phyloP scores from a whole-genome alignment of 106 monocot species.

The Acanthochlamys bracteata region DNA sequence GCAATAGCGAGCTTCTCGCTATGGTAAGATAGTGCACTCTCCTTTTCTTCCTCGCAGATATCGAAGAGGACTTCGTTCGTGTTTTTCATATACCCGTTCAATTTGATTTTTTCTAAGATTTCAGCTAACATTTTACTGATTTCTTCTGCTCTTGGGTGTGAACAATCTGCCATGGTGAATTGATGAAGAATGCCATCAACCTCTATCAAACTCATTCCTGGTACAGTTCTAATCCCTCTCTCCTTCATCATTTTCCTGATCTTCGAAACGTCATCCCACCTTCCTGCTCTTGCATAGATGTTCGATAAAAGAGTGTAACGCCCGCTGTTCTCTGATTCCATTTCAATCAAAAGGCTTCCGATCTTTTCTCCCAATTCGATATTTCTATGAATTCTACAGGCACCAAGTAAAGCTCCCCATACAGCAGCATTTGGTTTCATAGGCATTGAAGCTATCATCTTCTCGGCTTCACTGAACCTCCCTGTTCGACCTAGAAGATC shows the following conservation, averaged over 20 bases:
- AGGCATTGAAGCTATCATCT: constrained; percentile 24
- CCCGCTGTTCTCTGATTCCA: constrained; percentile 32
- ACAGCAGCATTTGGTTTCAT: constrained; percentile 23
- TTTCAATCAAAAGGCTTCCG: constrained; percentile 27
- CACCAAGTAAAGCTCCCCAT: too few relatives aligned
- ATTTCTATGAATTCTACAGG: constrained; percentile 31
- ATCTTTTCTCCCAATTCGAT: constrained; percentile 36
- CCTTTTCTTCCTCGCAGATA: too few relatives aligned
- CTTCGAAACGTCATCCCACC: constrained; percentile 33
- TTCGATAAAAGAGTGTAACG: constrained; percentile 33
- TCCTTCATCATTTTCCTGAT: constrained; percentile 29
- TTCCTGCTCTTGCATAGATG: constrained; percentile 29
- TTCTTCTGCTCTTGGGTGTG: constrained; percentile 19
- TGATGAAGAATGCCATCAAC: constrained; percentile 36
- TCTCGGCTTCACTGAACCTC: constrained; percentile 32
- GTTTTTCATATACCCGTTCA: too few relatives aligned
- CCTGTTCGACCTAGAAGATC: constrained; percentile 30
- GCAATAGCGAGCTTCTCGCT: not conserved
- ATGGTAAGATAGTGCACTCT: not conserved
- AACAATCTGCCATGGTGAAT: constrained; percentile 27
- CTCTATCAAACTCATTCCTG: constrained; percentile 32
- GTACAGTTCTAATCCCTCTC: constrained; percentile 16
- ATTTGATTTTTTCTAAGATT: too few relatives aligned
- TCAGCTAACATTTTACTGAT: constrained; percentile 39
- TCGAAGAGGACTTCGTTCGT: too few relatives aligned